Conservation (phyloP, 2,329 filamentous ascomycete species). For the Pseudopithomyces maydicus region DNA sequence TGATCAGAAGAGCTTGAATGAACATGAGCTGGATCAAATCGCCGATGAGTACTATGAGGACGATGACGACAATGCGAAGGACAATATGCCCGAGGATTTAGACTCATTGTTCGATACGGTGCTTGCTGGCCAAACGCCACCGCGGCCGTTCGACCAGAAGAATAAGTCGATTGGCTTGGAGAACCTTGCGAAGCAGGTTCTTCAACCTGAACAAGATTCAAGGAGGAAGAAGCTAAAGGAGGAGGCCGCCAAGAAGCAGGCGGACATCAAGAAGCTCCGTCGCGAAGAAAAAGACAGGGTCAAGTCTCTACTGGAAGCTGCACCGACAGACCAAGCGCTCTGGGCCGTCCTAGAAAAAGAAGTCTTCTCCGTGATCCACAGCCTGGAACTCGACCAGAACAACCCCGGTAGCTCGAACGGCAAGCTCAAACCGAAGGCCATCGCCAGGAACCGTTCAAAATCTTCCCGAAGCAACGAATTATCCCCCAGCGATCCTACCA, state of each 20-base stretch:
- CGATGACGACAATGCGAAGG: conserved; percentile 24
- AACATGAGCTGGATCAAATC: conserved; percentile 31
- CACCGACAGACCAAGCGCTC: conserved; percentile 65
- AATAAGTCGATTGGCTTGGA: conserved; percentile 14
- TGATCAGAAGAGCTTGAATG: conserved; percentile 15
- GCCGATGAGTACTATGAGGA: conserved; percentile 39
- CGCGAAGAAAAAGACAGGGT: conserved; percentile 57
- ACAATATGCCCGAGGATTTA: neutral
- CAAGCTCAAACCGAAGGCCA: conserved; percentile 1
- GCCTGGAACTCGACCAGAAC: conserved; percentile 56
- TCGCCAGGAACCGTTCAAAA: neutral
- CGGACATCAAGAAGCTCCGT: conserved; percentile 18
- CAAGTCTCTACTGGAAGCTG: conserved; percentile 58
- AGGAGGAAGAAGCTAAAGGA: conserved; percentile 12
- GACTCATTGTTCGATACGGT: conserved; percentile 38
- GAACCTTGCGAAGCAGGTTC: conserved; percentile 21
- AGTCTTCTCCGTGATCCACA: conserved; percentile 66
- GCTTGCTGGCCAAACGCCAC: conserved; percentile 18
- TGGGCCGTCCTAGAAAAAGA: conserved; percentile 71
- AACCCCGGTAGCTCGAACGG: neutral
- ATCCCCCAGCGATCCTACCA: conserved; percentile 50
- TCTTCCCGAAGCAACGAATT: neutral
- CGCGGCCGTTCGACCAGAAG: neutral
- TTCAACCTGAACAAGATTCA: conserved; percentile 12
- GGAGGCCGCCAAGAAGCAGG: conserved; percentile 13